These are phyloP conservation scores for Withania somnifera DNA, from an alignment of 305 asterid species.

Conservation along the genomic window DNA sequence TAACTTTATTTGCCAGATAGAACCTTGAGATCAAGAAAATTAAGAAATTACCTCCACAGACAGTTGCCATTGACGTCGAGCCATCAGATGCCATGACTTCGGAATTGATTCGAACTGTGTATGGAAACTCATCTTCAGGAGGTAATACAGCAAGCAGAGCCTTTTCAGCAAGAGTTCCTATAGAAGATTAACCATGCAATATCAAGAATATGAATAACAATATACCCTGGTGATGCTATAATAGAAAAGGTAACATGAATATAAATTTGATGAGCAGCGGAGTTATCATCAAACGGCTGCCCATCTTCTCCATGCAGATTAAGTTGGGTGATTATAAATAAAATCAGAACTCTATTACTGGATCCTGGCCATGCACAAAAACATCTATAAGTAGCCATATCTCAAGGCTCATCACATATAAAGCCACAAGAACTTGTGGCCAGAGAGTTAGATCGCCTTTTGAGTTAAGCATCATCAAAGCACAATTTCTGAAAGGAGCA, in stretches of 20 bases:
- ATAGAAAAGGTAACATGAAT: not conserved
- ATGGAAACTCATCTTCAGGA: slow-evolving; percentile 75
- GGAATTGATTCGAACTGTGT: slow-evolving; percentile 86
- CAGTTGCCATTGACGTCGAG: slow-evolving; percentile 99
- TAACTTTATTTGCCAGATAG: too few relatives aligned
- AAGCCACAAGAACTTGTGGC: not conserved
- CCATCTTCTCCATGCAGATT: not conserved
- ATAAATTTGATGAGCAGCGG: not conserved
- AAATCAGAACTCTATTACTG: not conserved
- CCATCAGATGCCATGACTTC: slow-evolving; percentile 99
- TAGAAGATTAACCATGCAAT: slow-evolving; percentile 9
- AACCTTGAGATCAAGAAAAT: not conserved
- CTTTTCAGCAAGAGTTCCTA: slow-evolving; percentile 98
- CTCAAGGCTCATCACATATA: not conserved
- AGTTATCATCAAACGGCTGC: not conserved
- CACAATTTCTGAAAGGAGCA: not conserved
- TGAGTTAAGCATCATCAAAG: not conserved
- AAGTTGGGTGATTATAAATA: not conserved
- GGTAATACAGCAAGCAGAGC: slow-evolving; percentile 86
- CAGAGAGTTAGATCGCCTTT: not conserved
- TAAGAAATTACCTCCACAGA: slow-evolving; percentile 74
- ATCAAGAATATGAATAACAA: slow-evolving; percentile 4
- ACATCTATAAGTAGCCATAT: not conserved
- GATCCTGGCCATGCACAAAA: not conserved
- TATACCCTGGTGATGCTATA: not conserved